These are phyloP conservation scores for Macaranga tanarius DNA, from an alignment of 441 rosid genomes.

Conservation along the genomic window DNA sequence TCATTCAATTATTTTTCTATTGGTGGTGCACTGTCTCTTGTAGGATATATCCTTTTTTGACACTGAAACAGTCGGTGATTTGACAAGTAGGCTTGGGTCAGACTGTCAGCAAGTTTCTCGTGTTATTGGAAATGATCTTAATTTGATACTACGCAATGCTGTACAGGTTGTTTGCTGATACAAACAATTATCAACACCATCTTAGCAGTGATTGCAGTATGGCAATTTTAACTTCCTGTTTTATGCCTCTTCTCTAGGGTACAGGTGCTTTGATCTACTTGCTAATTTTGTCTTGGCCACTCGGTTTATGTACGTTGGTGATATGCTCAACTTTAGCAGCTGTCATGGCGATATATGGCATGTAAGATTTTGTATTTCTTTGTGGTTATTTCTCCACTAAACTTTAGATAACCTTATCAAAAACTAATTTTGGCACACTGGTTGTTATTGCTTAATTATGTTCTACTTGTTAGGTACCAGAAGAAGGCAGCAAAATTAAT, in stretches of 20 bases:
- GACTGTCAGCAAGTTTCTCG: constrained; percentile 98
- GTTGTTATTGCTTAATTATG: background rate
- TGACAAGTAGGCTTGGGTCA: constrained; percentile 97
- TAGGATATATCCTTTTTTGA: constrained; percentile 96
- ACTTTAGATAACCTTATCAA: constrained; percentile 5
- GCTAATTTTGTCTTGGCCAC: constrained; percentile 77
- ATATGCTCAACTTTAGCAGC: constrained; percentile 75
- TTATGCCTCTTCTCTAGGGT: constrained; percentile 55
- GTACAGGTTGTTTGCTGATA: constrained; percentile 64
- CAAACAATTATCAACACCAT: constrained; percentile 11
- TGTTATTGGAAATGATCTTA: constrained; percentile 90
- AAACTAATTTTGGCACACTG: constrained; percentile 7
- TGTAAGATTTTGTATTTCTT: constrained; percentile 48
- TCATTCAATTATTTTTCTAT: constrained; percentile 6
- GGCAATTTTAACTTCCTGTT: constrained; percentile 26
- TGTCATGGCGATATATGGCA: constrained; percentile 76
- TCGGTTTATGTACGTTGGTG: constrained; percentile 71
- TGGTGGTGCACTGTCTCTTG: constrained; percentile 18
- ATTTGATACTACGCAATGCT: constrained; percentile 77
- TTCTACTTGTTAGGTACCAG: constrained; percentile 69
- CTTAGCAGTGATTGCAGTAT: constrained; percentile 6
- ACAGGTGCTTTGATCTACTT: constrained; percentile 83
- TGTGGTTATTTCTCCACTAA: background rate
- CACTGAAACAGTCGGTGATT: constrained; percentile 91
- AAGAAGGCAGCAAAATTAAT: constrained; percentile 84